A percentile compares a stretch with the other conserved stretches of the same genome.
phyloP scores from a whole-genome alignment of 768 basidiomycete genomes.

The Tremella fuciformis region DNA sequence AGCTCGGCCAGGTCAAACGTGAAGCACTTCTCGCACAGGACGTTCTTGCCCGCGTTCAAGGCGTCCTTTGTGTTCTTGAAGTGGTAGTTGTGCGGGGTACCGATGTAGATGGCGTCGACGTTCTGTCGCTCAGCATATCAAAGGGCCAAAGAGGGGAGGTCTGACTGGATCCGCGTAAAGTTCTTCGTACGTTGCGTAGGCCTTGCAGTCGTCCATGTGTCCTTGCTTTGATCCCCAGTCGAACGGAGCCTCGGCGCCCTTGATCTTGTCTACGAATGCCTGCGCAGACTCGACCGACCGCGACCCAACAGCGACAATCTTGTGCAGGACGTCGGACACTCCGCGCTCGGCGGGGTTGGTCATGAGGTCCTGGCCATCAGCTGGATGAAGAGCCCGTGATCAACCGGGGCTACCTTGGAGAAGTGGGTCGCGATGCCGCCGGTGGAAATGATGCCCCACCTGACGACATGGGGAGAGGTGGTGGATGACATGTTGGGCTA shows the following conservation, averaged over 20 bases:
- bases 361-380: constrained; percentile 62
- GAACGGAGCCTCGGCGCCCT: constrained; percentile 51
- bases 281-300: constrained; percentile 67
- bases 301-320: constrained; percentile 67
- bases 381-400: not conserved
- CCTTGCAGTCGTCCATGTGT: constrained; percentile 58
- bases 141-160: constrained; percentile 3
- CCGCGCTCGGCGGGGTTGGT: constrained; percentile 65
- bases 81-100: constrained; percentile 81
- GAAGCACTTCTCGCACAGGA: constrained; percentile 85
- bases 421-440: constrained; percentile 69
- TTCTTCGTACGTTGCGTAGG: constrained; percentile 70
- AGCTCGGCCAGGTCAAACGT: constrained; percentile 74
- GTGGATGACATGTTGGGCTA: constrained; percentile 4
- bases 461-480: constrained; percentile 48
- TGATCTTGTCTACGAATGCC: constrained; percentile 63
- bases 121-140: constrained; percentile 53
- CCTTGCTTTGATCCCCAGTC: constrained; percentile 35
- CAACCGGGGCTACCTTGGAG: constrained; percentile 58
- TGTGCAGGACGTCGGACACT: constrained; percentile 45
- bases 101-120: constrained; percentile 75
- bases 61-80: constrained; percentile 72
- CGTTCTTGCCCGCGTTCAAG: constrained; percentile 74
- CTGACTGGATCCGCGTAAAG: constrained; percentile 68
- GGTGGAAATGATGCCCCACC: constrained; percentile 87